Percentiles rank a stretch among this genome's conserved stretches.
phyloP scores from a whole-genome alignment of 768 basidiomycete genomes.

The Amanita molliuscula region DNA sequence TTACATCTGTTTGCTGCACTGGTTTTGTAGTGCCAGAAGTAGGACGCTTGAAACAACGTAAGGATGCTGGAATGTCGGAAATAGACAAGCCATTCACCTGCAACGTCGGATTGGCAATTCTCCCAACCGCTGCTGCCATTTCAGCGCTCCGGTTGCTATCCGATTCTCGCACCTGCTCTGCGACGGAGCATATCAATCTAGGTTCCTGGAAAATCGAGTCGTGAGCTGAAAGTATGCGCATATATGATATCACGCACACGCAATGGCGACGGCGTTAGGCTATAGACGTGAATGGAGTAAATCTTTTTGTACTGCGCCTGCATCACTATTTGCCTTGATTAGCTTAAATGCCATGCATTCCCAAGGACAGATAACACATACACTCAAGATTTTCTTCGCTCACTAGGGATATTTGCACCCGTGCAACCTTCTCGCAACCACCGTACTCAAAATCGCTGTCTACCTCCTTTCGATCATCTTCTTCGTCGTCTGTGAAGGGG shows the following conservation, averaged over 20 bases:
- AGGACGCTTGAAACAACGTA: neutral
- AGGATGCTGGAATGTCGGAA: neutral
- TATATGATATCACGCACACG: constrained; percentile 31
- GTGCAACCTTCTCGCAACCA: constrained; percentile 33
- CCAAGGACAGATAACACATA: constrained; percentile 20
- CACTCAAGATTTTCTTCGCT: constrained; percentile 57
- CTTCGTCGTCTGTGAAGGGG: constrained; percentile 16
- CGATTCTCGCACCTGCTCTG: constrained; percentile 25
- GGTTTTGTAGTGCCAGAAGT: constrained; percentile 35
- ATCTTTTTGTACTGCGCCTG: constrained; percentile 43
- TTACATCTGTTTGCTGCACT: constrained; percentile 9
- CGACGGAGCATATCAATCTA: constrained; percentile 30
- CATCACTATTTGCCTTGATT: constrained; percentile 28
- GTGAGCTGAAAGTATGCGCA: constrained; percentile 3
- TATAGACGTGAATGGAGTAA: constrained; percentile 57
- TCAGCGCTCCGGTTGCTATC: constrained; percentile 34
- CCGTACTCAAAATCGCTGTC: constrained; percentile 12
- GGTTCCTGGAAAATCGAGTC: constrained; percentile 26
- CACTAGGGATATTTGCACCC: constrained; percentile 45
- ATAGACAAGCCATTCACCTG: constrained; percentile 12
- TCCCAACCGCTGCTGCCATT: constrained; percentile 33
- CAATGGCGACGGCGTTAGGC: constrained; percentile 56
- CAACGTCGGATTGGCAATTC: constrained; percentile 22
- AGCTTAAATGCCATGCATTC: neutral
- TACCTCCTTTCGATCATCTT: neutral